Base-by-base conservation (phyloP, 768 basidiomycete genomes). In the Russula brevipes region DNA sequence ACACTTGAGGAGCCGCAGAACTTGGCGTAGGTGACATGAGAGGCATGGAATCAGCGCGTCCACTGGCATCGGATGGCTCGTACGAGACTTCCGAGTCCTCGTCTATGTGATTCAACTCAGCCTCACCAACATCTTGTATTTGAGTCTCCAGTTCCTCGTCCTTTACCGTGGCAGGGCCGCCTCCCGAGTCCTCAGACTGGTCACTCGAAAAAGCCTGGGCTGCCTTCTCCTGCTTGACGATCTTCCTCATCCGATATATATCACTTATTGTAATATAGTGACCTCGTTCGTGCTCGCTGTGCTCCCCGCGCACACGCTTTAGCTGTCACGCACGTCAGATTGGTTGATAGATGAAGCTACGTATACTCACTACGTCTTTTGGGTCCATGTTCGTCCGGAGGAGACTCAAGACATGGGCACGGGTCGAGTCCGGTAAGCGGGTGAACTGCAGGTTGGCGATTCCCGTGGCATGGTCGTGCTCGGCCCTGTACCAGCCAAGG, bases 401-500 rank as follows among this genome's bases (percentile, higher is more conserved):
- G 39, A 55, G 60, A 33, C 8, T 33, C n/a, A 41, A 33, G 30
- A 36, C 47, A 24, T 42, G 11, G 2, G 7, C 53, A 38, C 44
- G 52, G 35, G 52, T 54, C n/a, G 53, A 42, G 19, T 49, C 46
- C n/a, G 4, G 47, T 5, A 51, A 51, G 17, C 55, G 51, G 51
- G 51, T 45, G 49, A n/a, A 45, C 49, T 17, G 14, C 38, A 42
- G 8, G 54, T 55, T 31, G 31, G 54, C 31, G 17, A 11, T 5
- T 0, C 49, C 39, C 5, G 31, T 41, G 53, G 46, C 38, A 50
- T 61, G 46, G 24, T 55, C 38, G 31, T 55, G 24, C 39, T 44
- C 46, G n/a, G 53, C 14, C 24, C n/a, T 19, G 53, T 54, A 61
- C 53, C 60, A 61, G 14, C 54, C 19, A 1, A 56, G 60, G 14